These are phyloP conservation scores for Auriculariales sp. DNA, from an alignment of 768 basidiomycete species.

Conservation along the genomic window DNA sequence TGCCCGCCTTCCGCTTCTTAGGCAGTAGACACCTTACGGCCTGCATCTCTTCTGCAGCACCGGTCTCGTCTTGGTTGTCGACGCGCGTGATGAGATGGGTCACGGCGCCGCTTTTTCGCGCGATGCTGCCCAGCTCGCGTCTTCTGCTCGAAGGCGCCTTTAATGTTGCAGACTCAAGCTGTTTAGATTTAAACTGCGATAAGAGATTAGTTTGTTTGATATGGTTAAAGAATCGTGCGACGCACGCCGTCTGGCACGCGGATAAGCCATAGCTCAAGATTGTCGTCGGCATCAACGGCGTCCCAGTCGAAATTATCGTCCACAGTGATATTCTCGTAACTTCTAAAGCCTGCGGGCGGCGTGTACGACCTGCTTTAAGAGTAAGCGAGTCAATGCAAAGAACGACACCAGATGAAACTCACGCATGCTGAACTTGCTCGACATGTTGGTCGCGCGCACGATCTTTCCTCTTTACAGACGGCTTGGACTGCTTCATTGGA, in stretches of 20 bases:
- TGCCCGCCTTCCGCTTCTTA: conserved; percentile 42
- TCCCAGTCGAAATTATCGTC: conserved; percentile 57
- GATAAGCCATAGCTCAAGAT: conserved; percentile 58
- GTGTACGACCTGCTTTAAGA: conserved; percentile 29
- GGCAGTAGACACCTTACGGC: conserved; percentile 50
- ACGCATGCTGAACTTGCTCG: too few species aligned
- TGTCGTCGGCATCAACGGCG: conserved; percentile 32
- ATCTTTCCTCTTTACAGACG: too few species aligned
- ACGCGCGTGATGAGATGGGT: conserved; percentile 5
- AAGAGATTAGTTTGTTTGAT: background rate
- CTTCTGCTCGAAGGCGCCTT: conserved; percentile 28
- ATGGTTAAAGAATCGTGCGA: conserved; percentile 2
- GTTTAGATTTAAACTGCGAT: conserved; percentile 47
- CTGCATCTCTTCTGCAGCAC: conserved; percentile 39
- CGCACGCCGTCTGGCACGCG: conserved; percentile 54
- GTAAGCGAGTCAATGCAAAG: too few species aligned
- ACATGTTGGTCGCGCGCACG: too few species aligned
- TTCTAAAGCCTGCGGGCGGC: conserved; percentile 38
- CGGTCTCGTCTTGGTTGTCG: conserved; percentile 16
- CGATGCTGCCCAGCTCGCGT: conserved; percentile 31
- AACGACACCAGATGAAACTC: too few species aligned
- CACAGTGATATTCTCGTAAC: conserved; percentile 27
- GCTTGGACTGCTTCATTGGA: too few species aligned
- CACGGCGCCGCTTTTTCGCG: conserved; percentile 33
- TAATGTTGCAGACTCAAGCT: conserved; percentile 39